A percentile compares a stretch with the other conserved stretches of the same genome.
Conservation (phyloP, 202 grass and related monocot species). For the Schoenoplectus triqueter region DNA sequence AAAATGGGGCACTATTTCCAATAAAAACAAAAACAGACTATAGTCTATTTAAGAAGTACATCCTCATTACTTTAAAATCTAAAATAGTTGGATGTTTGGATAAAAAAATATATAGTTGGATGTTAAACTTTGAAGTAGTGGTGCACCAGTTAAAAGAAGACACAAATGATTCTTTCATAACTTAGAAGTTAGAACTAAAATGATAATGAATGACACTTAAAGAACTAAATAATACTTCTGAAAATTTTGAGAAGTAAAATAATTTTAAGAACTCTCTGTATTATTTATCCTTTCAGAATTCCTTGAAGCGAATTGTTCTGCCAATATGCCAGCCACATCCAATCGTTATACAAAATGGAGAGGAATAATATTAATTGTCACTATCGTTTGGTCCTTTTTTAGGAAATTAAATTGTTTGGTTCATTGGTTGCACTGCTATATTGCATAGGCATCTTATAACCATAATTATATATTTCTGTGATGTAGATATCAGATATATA, state of each 20-base stretch:
- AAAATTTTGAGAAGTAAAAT: not conserved
- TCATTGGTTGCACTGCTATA: not conserved
- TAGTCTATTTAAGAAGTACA: not conserved
- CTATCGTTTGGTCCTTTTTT: not conserved
- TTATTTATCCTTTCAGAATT: not conserved
- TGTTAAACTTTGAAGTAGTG: not conserved
- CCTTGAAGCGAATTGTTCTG: too few relatives aligned
- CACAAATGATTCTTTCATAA: not conserved
- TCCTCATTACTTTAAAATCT: too few relatives aligned
- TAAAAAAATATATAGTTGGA: not conserved
- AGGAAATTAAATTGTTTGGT: not conserved
- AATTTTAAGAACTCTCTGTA: not conserved
- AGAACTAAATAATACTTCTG: not conserved
- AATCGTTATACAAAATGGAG: not conserved
- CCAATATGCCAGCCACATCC: too few relatives aligned
- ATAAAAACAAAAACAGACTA: not conserved
- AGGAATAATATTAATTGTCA: not conserved
- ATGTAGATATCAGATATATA: slow-evolving; percentile 29
- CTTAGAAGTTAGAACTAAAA: not conserved
- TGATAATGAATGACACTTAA: not conserved
- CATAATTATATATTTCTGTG: slow-evolving; percentile 29
- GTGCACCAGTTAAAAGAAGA: not conserved
- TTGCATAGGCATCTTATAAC: not conserved
- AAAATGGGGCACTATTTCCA: not conserved
- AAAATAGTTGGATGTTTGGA: not conserved